Base-by-base conservation (phyloP, 306 rosid genomes). In the Glycine latifolia region DNA sequence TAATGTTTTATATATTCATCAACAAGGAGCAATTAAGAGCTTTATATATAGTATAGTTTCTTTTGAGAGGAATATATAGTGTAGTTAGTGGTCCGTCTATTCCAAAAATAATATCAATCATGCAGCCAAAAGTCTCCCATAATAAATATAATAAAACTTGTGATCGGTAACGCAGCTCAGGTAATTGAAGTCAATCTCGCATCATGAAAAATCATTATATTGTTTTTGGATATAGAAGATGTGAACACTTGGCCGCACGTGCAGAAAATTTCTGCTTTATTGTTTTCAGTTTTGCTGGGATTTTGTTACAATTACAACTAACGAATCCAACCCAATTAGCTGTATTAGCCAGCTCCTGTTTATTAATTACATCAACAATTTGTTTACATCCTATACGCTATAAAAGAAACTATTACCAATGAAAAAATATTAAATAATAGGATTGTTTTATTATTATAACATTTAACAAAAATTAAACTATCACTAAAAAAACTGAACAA, bases 21-120 rank as follows among this genome's bases (percentile, higher is more conserved):
- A 69, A 53, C 16, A 79, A 47, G 16, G 61, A 60, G 47, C 3
- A 43, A 12, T 63, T 6, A 12, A 74, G 77, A 16, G 76, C 69
- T 68, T 73, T 68, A 26, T 54, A 3, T 37, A 37, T 37, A 37
- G 31, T 37, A 3, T 37, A 37, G 31, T 26, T 26, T 26, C 1
- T 26, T 26, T 26, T 26, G n/a, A 26, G 31, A 26, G 31, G 31
- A 26, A 26, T 37, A 3, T 4, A 15, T 54, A 39, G 67, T 72
- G 53, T 16, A 16, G 82, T 86, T 43, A 12, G 85, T 86, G 89
- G 85, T 80, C 87, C 87, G 76, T 72, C 43, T 16, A 31, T 78
- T 78, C n/a, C 68, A 74, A 63, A 63, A 70, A 17, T 80, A 6
- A 15, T 60, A 60, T 82, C 35, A 12, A 75, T 39, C 11, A 12